phyloP scores from a whole-genome alignment of 345 rosid genomes.

The Euphorbia pulcherrima region DNA sequence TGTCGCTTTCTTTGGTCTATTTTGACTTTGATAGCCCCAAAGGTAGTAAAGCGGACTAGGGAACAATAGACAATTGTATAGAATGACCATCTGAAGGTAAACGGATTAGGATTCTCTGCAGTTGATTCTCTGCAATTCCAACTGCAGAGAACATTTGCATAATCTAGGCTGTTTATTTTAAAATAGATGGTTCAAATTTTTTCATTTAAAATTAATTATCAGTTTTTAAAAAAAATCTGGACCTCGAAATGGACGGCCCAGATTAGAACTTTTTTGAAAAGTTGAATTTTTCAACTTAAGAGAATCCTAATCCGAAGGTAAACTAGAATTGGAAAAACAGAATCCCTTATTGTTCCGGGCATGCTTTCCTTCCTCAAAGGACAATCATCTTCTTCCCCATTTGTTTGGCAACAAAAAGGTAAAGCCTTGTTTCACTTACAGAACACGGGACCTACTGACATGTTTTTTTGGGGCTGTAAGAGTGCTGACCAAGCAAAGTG shows the following conservation, averaged over 20 bases:
- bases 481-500: constrained; percentile 59
- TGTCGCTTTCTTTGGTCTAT: background rate
- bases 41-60: background rate
- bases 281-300: too few species aligned
- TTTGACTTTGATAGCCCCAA: constrained; percentile 13
- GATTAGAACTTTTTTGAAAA: too few species aligned
- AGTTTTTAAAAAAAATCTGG: too few species aligned
- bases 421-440: constrained; percentile 24
- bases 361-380: background rate
- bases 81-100: background rate
- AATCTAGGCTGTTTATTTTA: too few species aligned
- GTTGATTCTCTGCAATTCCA: too few species aligned
- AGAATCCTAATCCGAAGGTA: background rate
- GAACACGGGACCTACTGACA: constrained; percentile 21
- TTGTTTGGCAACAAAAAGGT: constrained; percentile 10
- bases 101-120: too few species aligned
- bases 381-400: background rate
- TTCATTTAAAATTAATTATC: too few species aligned
- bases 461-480: constrained; percentile 40
- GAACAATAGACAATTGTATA: constrained; percentile 3
- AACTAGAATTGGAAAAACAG: background rate
- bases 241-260: too few species aligned
- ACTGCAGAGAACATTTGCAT: too few species aligned
- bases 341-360: background rate
- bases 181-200: too few species aligned